Evolutionary conservation across 2,329 filamentous ascomycete genomes (phyloP).

Genomic region (Plenodomus tracheiphilus): DNA sequence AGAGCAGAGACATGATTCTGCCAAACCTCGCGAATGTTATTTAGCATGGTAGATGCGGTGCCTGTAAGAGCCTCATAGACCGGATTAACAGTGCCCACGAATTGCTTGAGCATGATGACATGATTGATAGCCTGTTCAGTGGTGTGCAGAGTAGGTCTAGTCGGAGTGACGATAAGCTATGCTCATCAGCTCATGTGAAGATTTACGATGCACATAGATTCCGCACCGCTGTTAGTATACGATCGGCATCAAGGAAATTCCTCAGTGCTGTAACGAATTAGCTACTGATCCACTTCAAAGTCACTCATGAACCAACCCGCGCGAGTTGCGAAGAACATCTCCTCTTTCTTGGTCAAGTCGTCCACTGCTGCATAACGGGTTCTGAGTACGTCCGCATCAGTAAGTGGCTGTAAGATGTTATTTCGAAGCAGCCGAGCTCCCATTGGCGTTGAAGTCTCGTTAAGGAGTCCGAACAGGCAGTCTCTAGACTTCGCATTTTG

Average conservation of each 20-base stretch:
- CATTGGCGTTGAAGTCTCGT: constrained; percentile 87
- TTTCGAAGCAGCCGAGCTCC: constrained; percentile 79
- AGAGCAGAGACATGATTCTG: constrained; percentile 8
- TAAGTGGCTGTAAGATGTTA: constrained; percentile 88
- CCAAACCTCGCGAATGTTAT: constrained; percentile 64
- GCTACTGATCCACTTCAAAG: constrained; percentile 7
- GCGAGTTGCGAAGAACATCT: constrained; percentile 78
- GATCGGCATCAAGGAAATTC: constrained; percentile 77
- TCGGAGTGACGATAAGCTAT: constrained; percentile 72
- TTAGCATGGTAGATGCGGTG: constrained; percentile 66
- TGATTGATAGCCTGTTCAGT: constrained; percentile 84
- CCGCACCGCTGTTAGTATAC: constrained; percentile 70
- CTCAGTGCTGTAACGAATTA: constrained; percentile 62
- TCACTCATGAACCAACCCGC: constrained; percentile 55
- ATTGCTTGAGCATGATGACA: constrained; percentile 83
- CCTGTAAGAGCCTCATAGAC: constrained; percentile 70
- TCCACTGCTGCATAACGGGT: constrained; percentile 80
- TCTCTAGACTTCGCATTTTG: constrained; percentile 77
- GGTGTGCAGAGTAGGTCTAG: constrained; percentile 65
- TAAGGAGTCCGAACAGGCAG: constrained; percentile 81
- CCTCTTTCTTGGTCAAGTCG: constrained; percentile 79
- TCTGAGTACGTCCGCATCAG: constrained; percentile 66
- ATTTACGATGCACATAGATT: neutral
- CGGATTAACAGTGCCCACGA: constrained; percentile 68
- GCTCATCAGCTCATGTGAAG: constrained; percentile 20